A percentile compares a stretch with the other conserved stretches of the same genome.
These are phyloP conservation scores for Aspergillus ellipticus DNA, from an alignment of 495 filamentous ascomycete genomes.

Conservation along the genomic window DNA sequence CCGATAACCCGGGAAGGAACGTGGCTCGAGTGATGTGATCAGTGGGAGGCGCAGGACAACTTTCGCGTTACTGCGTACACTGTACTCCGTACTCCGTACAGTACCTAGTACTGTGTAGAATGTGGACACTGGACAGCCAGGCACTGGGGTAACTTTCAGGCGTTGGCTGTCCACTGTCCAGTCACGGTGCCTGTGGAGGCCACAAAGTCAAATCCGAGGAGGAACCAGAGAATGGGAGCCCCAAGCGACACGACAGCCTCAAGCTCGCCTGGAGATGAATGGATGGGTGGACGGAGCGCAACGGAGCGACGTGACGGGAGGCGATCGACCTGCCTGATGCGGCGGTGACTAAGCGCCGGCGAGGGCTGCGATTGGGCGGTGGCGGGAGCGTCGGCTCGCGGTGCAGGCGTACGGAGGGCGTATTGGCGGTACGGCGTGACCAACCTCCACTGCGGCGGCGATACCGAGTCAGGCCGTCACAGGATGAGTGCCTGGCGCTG, in stretches of 20 bases:
- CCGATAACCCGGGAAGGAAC: constrained; percentile 1
- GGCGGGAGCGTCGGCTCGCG: background rate
- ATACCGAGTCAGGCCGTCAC: background rate
- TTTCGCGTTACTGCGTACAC: too few species aligned
- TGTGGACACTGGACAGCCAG: background rate
- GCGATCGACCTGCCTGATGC: background rate
- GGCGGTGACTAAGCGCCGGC: background rate
- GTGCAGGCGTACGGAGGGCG: too few species aligned
- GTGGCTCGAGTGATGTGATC: constrained; percentile 1
- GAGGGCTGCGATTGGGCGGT: background rate
- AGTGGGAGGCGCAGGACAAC: too few species aligned
- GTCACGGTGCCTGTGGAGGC: too few species aligned
- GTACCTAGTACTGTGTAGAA: too few species aligned
- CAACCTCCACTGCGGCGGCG: background rate
- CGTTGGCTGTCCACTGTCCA: too few species aligned
- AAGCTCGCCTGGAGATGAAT: background rate
- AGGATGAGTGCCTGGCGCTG: background rate
- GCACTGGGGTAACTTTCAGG: too few species aligned
- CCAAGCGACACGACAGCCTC: background rate
- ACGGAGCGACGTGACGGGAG: background rate
- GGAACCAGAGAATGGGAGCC: too few species aligned
- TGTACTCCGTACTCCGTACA: too few species aligned
- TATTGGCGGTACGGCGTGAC: background rate
- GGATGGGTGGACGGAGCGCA: background rate
- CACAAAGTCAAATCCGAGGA: too few species aligned